A percentile compares a stretch with the other conserved stretches of the same genome.
phyloP scores from a whole-genome alignment of 2,329 filamentous ascomycete genomes.

The Penicillium sp. region DNA sequence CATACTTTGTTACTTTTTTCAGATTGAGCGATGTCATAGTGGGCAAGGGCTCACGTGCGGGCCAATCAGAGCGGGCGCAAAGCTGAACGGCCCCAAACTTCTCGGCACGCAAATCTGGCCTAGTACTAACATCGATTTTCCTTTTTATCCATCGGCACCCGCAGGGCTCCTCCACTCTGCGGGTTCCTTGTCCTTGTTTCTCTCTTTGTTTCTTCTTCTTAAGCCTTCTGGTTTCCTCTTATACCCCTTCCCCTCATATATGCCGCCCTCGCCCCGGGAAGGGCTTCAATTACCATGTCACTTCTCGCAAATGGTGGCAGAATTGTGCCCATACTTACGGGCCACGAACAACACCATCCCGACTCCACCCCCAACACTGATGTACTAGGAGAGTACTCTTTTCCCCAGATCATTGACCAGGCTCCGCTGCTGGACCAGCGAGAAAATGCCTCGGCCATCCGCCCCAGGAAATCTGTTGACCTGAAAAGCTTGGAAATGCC shows the following conservation, averaged over 20 bases:
- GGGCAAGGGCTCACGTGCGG: conserved; percentile 21
- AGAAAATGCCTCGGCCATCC: conserved; percentile 13
- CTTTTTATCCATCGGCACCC: conserved; percentile 31
- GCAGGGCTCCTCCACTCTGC: conserved; percentile 29
- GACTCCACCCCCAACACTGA: conserved; percentile 23
- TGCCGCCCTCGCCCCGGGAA: conserved; percentile 41
- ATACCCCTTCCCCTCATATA: conserved; percentile 25
- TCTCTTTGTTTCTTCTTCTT: neutral
- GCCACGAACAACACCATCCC: conserved; percentile 26
- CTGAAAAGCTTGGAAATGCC: conserved; percentile 42
- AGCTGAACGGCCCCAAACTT: conserved; percentile 22
- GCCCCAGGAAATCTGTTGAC: conserved; percentile 23
- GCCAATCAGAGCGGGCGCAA: conserved; percentile 20
- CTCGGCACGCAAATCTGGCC: conserved; percentile 22
- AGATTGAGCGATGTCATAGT: conserved; percentile 25
- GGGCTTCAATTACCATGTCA: conserved; percentile 43
- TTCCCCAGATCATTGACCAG: neutral
- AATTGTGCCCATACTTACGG: conserved; percentile 48
- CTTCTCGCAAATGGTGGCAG: conserved; percentile 42
- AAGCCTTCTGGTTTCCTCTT: neutral
- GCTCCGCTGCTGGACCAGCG: conserved; percentile 21
- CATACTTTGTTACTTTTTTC: neutral
- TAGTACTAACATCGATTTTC: conserved; percentile 18
- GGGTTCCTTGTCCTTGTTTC: conserved; percentile 23
- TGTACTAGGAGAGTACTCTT: conserved; percentile 14